These are phyloP conservation scores for Apiospora kogelbergensis DNA, from an alignment of 2,329 filamentous ascomycete genomes.

Conservation along the genomic window DNA sequence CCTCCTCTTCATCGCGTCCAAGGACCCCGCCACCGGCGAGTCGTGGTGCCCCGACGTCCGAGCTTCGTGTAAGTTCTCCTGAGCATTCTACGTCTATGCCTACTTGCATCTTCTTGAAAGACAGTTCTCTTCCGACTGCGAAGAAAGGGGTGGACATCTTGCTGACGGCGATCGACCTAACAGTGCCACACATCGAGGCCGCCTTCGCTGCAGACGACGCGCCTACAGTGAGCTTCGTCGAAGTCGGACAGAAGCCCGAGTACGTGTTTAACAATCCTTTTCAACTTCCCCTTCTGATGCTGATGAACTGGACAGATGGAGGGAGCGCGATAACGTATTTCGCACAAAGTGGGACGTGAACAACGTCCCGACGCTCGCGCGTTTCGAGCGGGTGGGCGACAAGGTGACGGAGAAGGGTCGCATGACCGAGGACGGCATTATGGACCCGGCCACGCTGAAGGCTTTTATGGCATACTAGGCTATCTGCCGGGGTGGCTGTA, in stretches of 20 bases:
- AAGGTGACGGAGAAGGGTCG: conserved; percentile 31
- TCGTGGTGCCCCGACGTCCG: conserved; percentile 42
- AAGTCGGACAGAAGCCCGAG: conserved; percentile 36
- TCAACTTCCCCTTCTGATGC: neutral
- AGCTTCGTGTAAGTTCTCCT: conserved; percentile 21
- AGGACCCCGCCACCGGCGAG: conserved; percentile 33
- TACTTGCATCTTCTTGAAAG: too few species aligned
- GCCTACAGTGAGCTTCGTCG: conserved; percentile 28
- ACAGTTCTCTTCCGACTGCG: too few species aligned
- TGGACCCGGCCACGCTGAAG: conserved; percentile 25
- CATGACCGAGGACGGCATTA: conserved; percentile 31
- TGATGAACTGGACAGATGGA: conserved; percentile 31
- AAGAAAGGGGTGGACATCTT: too few species aligned
- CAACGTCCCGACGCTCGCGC: conserved; percentile 35
- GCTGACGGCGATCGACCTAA: neutral
- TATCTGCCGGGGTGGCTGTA: neutral
- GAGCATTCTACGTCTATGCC: too few species aligned
- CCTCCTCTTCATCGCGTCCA: conserved; percentile 36
- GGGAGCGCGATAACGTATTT: conserved; percentile 30
- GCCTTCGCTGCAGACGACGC: conserved; percentile 28
- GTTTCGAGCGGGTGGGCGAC: conserved; percentile 32
- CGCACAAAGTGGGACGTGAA: conserved; percentile 34
- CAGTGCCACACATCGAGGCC: conserved; percentile 29
- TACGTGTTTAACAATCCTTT: conserved; percentile 18
- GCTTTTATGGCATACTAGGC: conserved; percentile 20